Evolutionary conservation across 345 rosid species (phyloP), one percentile per base, ranked within the genome.

Genomic region (Draba incana): DNA sequence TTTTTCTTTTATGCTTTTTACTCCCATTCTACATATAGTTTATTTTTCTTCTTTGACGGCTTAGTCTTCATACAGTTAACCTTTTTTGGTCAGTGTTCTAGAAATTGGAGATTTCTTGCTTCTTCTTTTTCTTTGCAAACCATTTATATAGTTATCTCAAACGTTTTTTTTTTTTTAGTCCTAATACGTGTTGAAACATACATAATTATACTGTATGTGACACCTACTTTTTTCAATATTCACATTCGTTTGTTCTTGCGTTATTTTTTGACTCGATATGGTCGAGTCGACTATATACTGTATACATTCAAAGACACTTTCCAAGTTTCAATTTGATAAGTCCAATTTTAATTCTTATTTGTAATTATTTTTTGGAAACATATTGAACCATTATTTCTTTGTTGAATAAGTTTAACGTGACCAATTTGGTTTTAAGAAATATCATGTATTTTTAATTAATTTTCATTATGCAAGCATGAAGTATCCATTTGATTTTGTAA

Each of bases 231-330:
- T 41, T 43, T 10, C 39, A 10, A 44, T 61, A 61, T 61, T 61
- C 66, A 30, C 52, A 14, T 45, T 44, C 66, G 53, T 30, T 61
- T 45, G 52, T 44, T 45, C 51, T n/a, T 27, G 64, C 35, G 1
- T 60, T 13, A n/a, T 13, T 60, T 43, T 59, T 59, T 35, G 24
- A 59, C 50, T 59, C 50, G 30, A 59, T 59, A 41, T 27, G 35
- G 35, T 25, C 50, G 50, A 42, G 8, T 24, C 8, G 2, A 59
- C 20, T 20, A 20, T 20, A 20, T 20, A 20, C 20, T 20, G 20
- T 20, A 20, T 42, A 39, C 35, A 58, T 58, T 25, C 10, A 42
- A 43, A 4, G 10, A 43, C n/a, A 43, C 46, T 43, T 43, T 13
- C 47, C 6, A n/a, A 43, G 47, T 43, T 43, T n/a, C 8, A 13